Conservation (phyloP, 2,329 filamentous ascomycete genomes). For the Neoarthrinium moseri region DNA sequence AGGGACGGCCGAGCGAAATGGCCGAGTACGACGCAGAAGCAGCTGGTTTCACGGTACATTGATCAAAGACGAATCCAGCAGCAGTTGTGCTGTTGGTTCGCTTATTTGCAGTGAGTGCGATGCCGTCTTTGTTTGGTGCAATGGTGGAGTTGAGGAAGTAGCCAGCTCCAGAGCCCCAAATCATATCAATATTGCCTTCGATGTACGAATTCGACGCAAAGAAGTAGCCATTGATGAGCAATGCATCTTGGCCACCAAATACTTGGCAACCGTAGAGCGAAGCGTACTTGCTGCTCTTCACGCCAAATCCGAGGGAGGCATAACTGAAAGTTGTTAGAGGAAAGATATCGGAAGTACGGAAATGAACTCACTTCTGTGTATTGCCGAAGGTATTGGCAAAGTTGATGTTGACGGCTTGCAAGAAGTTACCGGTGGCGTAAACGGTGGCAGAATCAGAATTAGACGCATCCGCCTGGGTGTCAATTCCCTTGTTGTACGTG, state of each 20-base stretch:
- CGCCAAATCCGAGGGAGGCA: conserved; percentile 37
- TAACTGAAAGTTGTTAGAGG: conserved; percentile 27
- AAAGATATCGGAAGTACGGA: conserved; percentile 34
- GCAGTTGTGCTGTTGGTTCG: conserved; percentile 33
- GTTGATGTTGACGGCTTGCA: conserved; percentile 36
- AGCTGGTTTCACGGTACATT: conserved; percentile 38
- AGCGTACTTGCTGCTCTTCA: conserved; percentile 36
- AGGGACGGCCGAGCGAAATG: conserved; percentile 48
- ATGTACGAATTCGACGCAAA: conserved; percentile 38
- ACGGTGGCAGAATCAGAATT: conserved; percentile 37
- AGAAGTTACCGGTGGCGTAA: conserved; percentile 36
- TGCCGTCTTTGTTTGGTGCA: conserved; percentile 25
- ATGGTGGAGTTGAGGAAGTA: conserved; percentile 38
- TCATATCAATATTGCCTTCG: conserved; percentile 40
- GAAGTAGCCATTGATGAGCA: conserved; percentile 39
- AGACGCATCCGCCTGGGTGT: conserved; percentile 32
- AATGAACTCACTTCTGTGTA: conserved; percentile 21
- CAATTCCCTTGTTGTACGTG: conserved; percentile 24
- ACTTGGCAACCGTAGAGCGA: conserved; percentile 45
- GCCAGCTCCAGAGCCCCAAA: conserved; percentile 37
- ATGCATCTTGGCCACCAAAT: conserved; percentile 47
- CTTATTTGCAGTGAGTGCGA: conserved; percentile 34
- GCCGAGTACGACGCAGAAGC: conserved; percentile 36
- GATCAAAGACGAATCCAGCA: conserved; percentile 41
- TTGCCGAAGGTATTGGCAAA: conserved; percentile 36